phyloP scores from a whole-genome alignment of 345 rosid genomes.

The Kernera saxatilis region DNA sequence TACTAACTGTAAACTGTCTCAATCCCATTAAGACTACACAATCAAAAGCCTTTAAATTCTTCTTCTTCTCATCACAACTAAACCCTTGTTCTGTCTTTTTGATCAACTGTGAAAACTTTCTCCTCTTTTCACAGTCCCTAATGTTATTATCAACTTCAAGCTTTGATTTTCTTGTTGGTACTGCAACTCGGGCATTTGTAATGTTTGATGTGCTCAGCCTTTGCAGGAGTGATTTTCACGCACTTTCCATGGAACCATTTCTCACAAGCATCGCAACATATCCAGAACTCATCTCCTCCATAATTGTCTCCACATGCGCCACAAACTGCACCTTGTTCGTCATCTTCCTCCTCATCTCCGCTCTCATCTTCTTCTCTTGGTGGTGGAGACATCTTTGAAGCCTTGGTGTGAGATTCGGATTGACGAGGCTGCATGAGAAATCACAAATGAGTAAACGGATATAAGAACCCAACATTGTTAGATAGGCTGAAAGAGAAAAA shows the following conservation, averaged over 20 bases:
- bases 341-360: constrained; percentile 35
- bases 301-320: constrained; percentile 36
- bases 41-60: constrained; percentile 16
- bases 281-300: constrained; percentile 37
- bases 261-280: constrained; percentile 33
- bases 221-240: constrained; percentile 34
- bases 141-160: constrained; percentile 20
- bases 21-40: constrained; percentile 27
- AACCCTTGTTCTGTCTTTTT: constrained; percentile 12
- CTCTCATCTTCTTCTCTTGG: constrained; percentile 31
- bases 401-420: constrained; percentile 27
- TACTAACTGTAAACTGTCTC: constrained; percentile 18
- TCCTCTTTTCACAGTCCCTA: constrained; percentile 19
- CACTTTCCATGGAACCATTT: constrained; percentile 37
- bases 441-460: background rate
- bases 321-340: constrained; percentile 35
- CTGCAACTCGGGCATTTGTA: constrained; percentile 35
- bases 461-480: background rate
- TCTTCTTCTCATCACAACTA: constrained; percentile 14
- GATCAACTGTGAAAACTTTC: constrained; percentile 22
- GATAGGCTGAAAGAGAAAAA: background rate
- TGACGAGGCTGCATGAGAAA: constrained; percentile 26
- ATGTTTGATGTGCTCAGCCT: constrained; percentile 35
- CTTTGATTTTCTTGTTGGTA: constrained; percentile 28
- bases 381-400: constrained; percentile 31